Base-by-base conservation (phyloP, 2,329 filamentous ascomycete genomes). In the Cylindrodendrum hubeiense region DNA sequence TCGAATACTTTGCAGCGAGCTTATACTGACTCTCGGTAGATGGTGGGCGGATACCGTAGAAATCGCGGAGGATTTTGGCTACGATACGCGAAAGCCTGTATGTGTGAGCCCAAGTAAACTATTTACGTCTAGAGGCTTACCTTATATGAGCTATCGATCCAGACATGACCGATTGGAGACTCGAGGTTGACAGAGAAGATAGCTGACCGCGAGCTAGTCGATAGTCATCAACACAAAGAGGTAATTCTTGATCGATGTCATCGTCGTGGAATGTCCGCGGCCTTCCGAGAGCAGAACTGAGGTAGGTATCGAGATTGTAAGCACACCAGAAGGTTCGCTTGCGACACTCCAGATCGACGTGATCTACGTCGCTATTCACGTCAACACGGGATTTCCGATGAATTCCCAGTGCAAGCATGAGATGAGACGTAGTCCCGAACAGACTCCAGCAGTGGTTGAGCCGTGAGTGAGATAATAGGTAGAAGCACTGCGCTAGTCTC, bases 281-380 rank as follows among this genome's bases (percentile, higher is more conserved):
- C 19, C 89, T 81, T 2, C 89, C 89, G 10, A 91, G 82, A 53
- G 88, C 86, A 21, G 87, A 86, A 59, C 88, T 89, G 13, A 92
- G 81, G 65, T 91, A 91, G 54, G 87, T 89, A 71, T 91, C 89
- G 4, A 91, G 77, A 15, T 84, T 87, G 71, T 91, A 91, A 0
- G 87, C 86, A 33, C 86, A 87, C 90, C 89, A 91, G 56, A 92
- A 91, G 0, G 88, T 82, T 1, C 82, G 74, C 22, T 78, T 76
- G 1, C 81, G 77, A 54, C 79, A 81, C 60, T 83, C 80, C 0
- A 76, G 58, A 34, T 82, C 79, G 22, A 82, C 67, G n/a, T 77
- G 71, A 57, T 79, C 76, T 3, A 71, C 51, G 2, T 64, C 71
- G 7, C 63, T 55, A 19, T 22, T 57, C 3, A 53, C 24, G 8